Evolutionary conservation across 2,329 filamentous ascomycete genomes (phyloP).

Genomic region (Geoglossum cookeanum): DNA sequence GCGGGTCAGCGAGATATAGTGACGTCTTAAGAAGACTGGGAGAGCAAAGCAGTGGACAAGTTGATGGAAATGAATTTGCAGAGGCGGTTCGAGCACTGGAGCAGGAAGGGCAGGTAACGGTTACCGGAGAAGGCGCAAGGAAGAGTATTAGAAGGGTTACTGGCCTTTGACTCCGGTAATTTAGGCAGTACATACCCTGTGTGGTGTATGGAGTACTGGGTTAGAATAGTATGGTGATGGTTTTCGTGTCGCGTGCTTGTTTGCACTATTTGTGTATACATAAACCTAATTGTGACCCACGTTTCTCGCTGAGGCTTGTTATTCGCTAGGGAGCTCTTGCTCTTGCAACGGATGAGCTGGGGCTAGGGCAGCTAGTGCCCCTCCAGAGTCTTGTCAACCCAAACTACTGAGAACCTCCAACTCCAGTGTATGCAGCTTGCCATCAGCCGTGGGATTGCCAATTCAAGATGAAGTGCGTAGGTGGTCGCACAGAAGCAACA

Average conservation of each 20-base stretch:
- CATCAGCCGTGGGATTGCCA: not conserved
- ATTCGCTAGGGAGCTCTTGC: not conserved
- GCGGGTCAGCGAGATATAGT: conserved; percentile 51
- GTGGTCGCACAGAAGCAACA: not conserved
- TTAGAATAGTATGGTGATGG: too few species aligned
- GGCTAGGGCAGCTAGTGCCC: not conserved
- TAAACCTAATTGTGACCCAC: too few species aligned
- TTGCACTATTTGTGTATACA: too few species aligned
- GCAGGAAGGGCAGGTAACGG: conserved; percentile 62
- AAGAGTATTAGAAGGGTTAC: conserved; percentile 63
- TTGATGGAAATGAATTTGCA: conserved; percentile 65
- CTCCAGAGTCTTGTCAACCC: not conserved
- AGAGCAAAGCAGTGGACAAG: conserved; percentile 46
- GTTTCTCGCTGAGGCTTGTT: too few species aligned
- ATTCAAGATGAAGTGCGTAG: not conserved
- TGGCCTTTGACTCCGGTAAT: conserved; percentile 18
- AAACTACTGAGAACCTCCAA: not conserved
- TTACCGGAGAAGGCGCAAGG: conserved; percentile 69
- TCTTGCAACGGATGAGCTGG: not conserved
- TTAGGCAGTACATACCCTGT: too few species aligned
- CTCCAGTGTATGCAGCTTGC: not conserved
- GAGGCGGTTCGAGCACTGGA: conserved; percentile 67
- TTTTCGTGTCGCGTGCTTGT: too few species aligned
- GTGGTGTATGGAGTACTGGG: too few species aligned
- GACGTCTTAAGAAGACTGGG: conserved; percentile 56